A percentile compares a stretch with the other conserved stretches of the same genome.
These are phyloP conservation scores for Phytophthora quininea DNA, from an alignment of 352 stramenopile genomes.

Conservation along the genomic window DNA sequence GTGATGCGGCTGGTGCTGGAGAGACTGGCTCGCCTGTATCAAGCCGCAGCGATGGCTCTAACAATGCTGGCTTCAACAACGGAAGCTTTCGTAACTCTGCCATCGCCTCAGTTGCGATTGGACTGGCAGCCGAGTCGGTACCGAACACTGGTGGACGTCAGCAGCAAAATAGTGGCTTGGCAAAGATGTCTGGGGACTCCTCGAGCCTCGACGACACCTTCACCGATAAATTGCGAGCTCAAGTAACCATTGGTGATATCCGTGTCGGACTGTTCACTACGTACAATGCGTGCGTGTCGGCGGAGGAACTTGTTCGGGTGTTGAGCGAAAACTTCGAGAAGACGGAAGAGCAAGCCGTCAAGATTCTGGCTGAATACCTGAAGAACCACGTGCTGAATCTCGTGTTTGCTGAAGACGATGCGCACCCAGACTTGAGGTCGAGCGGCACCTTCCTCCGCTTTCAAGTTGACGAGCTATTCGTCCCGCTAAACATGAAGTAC, in stretches of 20 bases:
- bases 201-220: slow-evolving; percentile 64
- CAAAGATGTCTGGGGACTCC: slow-evolving; percentile 43
- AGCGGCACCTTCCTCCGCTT: slow-evolving; percentile 77
- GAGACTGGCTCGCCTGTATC: slow-evolving; percentile 51
- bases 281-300: slow-evolving; percentile 63
- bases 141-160: slow-evolving; percentile 33
- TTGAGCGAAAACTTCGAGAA: slow-evolving; percentile 72
- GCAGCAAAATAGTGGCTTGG: slow-evolving; percentile 42
- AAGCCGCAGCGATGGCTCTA: slow-evolving; percentile 47
- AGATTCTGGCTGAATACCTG: slow-evolving; percentile 52
- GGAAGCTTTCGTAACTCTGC: slow-evolving; percentile 59
- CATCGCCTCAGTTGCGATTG: slow-evolving; percentile 58
- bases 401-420: slow-evolving; percentile 57
- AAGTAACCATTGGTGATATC: slow-evolving; percentile 62
- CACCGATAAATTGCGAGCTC: slow-evolving; percentile 63
- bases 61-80: slow-evolving; percentile 48
- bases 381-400: slow-evolving; percentile 56
- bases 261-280: slow-evolving; percentile 79
- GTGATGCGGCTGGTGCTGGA: slow-evolving; percentile 21
- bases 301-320: slow-evolving; percentile 50
- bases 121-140: slow-evolving; percentile 51
- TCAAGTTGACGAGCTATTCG: slow-evolving; percentile 85
- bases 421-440: slow-evolving; percentile 50
- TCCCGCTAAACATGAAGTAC: slow-evolving; percentile 84
- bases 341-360: slow-evolving; percentile 43